Conservation (phyloP, 2,329 filamentous ascomycete species). For the Arthrobotrys musiformis region DNA sequence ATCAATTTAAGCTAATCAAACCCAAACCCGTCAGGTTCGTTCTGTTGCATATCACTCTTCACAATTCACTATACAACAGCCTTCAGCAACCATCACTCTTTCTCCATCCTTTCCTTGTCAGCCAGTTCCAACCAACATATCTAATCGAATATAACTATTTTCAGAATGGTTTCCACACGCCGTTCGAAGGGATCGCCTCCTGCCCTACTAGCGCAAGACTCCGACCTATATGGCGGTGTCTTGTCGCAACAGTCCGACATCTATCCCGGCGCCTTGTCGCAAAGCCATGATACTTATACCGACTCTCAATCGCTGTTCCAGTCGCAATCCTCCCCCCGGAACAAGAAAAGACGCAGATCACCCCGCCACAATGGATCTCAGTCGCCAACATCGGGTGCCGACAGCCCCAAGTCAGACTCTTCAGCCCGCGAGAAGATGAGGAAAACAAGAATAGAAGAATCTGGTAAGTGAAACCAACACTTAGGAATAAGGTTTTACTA, state of each 20-base stretch:
- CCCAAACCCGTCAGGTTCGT: neutral
- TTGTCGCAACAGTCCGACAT: constrained; percentile 3
- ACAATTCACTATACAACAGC: neutral
- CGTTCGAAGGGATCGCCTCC: constrained; percentile 45
- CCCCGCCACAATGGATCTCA: constrained; percentile 27
- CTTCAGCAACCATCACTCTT: neutral
- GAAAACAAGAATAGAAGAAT: constrained; percentile 50
- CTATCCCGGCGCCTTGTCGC: constrained; percentile 15
- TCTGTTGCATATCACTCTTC: neutral
- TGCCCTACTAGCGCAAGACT: constrained; percentile 24
- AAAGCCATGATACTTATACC: constrained; percentile 10
- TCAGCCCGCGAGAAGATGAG: constrained; percentile 52
- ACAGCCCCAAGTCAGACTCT: constrained; percentile 53
- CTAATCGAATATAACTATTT: neutral
- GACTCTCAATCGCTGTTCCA: constrained; percentile 27
- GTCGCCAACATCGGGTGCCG: constrained; percentile 26
- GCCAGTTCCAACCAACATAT: neutral
- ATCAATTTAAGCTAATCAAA: constrained; percentile 7
- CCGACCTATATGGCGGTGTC: constrained; percentile 17
- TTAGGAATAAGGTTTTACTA: neutral
- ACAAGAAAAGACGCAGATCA: constrained; percentile 22
- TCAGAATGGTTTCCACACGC: constrained; percentile 49
- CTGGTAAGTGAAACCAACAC: constrained; percentile 20
- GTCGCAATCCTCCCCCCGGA: constrained; percentile 13
- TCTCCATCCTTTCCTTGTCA: neutral